Conservation (phyloP, 495 filamentous ascomycete species). For the Aspergillus carlsbadensis region DNA sequence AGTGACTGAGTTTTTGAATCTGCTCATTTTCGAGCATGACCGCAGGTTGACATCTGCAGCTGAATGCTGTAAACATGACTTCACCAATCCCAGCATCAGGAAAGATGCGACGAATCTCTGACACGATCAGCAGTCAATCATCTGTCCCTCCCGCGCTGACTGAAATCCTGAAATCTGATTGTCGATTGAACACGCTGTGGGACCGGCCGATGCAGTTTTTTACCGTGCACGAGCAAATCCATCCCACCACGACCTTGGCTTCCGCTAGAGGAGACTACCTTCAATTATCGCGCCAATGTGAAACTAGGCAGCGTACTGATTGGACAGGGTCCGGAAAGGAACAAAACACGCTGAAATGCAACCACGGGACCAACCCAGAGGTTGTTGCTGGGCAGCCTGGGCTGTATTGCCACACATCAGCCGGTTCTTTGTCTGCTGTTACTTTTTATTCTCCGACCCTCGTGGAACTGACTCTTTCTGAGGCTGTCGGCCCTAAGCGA, state of each 20-base stretch:
- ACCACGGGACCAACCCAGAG: neutral
- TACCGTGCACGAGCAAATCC: neutral
- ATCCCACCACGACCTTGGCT: neutral
- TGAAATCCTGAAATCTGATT: neutral
- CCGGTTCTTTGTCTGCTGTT: no score
- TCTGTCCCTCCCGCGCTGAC: neutral
- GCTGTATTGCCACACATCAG: no score
- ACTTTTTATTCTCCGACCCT: neutral
- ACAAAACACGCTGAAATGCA: conserved; percentile 3
- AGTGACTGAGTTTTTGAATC: neutral
- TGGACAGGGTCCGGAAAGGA: neutral
- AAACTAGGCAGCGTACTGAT: conserved; percentile 10
- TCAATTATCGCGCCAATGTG: neutral
- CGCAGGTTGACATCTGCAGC: neutral
- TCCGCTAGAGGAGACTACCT: neutral
- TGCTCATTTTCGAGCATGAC: neutral
- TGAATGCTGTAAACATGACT: neutral
- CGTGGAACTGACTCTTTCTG: neutral
- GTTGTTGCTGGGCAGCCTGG: neutral
- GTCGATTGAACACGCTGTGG: neutral
- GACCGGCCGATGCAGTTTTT: neutral
- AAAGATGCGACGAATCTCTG: conserved; percentile 16
- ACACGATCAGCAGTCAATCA: conserved; percentile 23
- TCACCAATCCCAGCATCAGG: neutral
- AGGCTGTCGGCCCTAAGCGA: neutral